Evolutionary conservation across 1,284 basidiomycete species (phyloP).

Genomic region (Phaffia rhodozyma): DNA sequence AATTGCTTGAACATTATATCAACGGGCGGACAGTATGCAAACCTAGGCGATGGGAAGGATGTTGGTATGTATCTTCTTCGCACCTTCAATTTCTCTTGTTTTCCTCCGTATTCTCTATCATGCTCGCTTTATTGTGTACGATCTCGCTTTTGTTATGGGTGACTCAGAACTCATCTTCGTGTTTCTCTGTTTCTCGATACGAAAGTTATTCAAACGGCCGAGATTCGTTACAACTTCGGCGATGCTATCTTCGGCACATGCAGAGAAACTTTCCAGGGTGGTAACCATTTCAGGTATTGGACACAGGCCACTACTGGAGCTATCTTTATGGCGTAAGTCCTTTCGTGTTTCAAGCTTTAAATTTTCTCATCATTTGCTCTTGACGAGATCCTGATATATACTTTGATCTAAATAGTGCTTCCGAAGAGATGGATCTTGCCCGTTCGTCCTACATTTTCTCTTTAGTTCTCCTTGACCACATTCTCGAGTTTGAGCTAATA

Average conservation of each 20-base stretch:
- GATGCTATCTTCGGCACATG: slow-evolving; percentile 66
- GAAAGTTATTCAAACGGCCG: slow-evolving; percentile 59
- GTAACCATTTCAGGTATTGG: slow-evolving; percentile 87
- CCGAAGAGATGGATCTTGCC: slow-evolving; percentile 56
- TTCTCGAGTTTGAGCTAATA: too few relatives aligned
- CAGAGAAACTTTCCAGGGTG: slow-evolving; percentile 72
- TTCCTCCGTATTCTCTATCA: background rate
- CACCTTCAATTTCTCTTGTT: background rate
- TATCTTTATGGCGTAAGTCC: slow-evolving; percentile 56
- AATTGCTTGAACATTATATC: slow-evolving; percentile 76
- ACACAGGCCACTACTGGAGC: slow-evolving; percentile 53
- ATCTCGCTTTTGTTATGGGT: background rate
- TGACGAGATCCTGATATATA: too few relatives aligned
- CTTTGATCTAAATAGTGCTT: slow-evolving; percentile 32
- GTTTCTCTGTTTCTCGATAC: background rate
- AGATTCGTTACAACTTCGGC: slow-evolving; percentile 67
- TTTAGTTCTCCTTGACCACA: too few relatives aligned
- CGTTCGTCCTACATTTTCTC: slow-evolving; percentile 28
- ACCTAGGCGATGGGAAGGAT: slow-evolving; percentile 76
- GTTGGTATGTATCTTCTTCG: slow-evolving; percentile 39
- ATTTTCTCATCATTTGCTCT: too few relatives aligned
- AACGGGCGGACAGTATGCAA: slow-evolving; percentile 55
- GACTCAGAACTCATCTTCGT: background rate
- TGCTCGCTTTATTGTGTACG: too few relatives aligned
- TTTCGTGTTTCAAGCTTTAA: slow-evolving; percentile 12